A percentile compares a stretch with the other conserved stretches of the same genome.
Evolutionary conservation across 495 filamentous ascomycete species (phyloP).

Genomic region (Extremus antarcticus): DNA sequence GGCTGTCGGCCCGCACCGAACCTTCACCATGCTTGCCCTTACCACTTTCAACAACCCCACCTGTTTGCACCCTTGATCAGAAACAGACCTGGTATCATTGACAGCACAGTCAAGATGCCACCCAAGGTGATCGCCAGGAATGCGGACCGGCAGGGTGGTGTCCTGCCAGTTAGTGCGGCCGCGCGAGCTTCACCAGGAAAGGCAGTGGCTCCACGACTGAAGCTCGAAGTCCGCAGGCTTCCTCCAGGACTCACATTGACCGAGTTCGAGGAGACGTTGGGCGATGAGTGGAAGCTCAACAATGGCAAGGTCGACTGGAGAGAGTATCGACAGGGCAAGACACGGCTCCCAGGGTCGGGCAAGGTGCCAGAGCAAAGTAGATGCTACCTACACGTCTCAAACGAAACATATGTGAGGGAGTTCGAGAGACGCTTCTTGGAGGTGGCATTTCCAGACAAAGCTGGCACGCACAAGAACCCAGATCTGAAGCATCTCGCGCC

Average conservation of each 20-base stretch:
- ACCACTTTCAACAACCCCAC: too few species aligned
- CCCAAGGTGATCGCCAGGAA: slow-evolving; percentile 15
- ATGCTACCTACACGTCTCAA: slow-evolving; percentile 65
- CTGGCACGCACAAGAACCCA: slow-evolving; percentile 11
- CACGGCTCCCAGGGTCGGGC: slow-evolving; percentile 27
- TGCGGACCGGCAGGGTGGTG: slow-evolving; percentile 38
- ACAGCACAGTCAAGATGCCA: slow-evolving; percentile 5
- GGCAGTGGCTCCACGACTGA: slow-evolving; percentile 54
- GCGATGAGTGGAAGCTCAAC: slow-evolving; percentile 72
- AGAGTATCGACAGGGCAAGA: slow-evolving; percentile 66
- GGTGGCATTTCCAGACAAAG: slow-evolving; percentile 49
- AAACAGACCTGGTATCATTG: neutral
- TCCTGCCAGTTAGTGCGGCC: slow-evolving; percentile 48
- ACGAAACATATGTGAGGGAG: slow-evolving; percentile 29
- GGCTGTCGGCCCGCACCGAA: too few species aligned
- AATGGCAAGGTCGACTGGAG: slow-evolving; percentile 77
- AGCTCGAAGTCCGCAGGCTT: slow-evolving; percentile 73
- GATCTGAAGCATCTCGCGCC: slow-evolving; percentile 41
- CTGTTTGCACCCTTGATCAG: too few species aligned
- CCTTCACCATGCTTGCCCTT: too few species aligned
- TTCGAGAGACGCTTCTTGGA: slow-evolving; percentile 16
- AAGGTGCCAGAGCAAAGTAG: slow-evolving; percentile 29
- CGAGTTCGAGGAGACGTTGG: slow-evolving; percentile 64
- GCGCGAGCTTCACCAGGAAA: slow-evolving; percentile 46
- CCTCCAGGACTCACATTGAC: slow-evolving; percentile 73